Evolutionary conservation across 345 rosid genomes (phyloP), one percentile per base, ranked within the genome.

Genomic region (Eucalyptus sp.): DNA sequence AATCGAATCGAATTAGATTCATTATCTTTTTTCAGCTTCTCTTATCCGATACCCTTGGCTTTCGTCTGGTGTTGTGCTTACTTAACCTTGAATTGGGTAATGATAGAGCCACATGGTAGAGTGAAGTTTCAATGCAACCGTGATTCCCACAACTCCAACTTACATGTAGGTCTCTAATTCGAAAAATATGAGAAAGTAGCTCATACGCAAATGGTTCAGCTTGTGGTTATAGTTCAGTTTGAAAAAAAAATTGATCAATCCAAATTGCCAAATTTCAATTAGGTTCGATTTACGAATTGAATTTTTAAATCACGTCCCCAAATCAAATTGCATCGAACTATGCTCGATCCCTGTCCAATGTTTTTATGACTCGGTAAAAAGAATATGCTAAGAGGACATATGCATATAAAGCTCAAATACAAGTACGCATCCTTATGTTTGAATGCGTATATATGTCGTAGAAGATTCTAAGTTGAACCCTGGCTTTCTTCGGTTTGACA

Each of bases 271-370:
- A 31, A 66, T 66, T 66, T 66, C 41, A 66, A 14, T 64, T 64
- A 5, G 5, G 9, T n/a, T 64, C 17, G 3, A 64, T 14, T 13
- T n/a, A n/a, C 2, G 3, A 29, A 29, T n/a, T 29, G 1, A 17
- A 31, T 8, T 66, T 66, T 31, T 7, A 16, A 68, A 68, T 31
- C 7, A 68, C 20, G 2, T 64, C 76, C 22, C 43, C 80, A 31
- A 68, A 68, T 66, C 22, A 4, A 66, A 7, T 66, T 17, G 44
- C 5, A 17, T 8, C 12, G 2, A n/a, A 16, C 24, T 33, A 16
- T 68, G 79, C 2, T 31, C 24, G 5, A 68, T 33, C 80, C 43
- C 44, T 2, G 20, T 31, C 80, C 6, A 9, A 33, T 17, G 80
- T 41, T 41, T 68, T 17, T 2, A 33, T 17, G 44, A 68, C 44